These are phyloP conservation scores for Danielia oregonensis DNA, from an alignment of 805 yeast genomes.

Conservation along the genomic window DNA sequence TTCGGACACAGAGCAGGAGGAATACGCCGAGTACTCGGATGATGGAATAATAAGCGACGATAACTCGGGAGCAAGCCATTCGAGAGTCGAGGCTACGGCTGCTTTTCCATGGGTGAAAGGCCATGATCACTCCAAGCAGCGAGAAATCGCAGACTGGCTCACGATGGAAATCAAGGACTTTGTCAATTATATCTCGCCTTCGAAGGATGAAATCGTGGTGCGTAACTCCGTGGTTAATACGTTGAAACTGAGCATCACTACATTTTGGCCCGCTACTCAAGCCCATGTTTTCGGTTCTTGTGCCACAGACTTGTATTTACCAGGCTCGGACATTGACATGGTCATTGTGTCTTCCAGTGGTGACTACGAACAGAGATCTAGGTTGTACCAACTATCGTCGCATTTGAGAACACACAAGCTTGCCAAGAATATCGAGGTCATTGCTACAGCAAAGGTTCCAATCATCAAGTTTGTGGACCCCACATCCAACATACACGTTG, in stretches of 20 bases:
- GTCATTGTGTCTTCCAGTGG: conserved; percentile 67
- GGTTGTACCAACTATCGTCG: conserved; percentile 69
- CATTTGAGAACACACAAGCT: conserved; percentile 56
- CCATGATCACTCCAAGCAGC: conserved; percentile 72
- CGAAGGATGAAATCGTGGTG: conserved; percentile 61
- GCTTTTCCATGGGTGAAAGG: conserved; percentile 73
- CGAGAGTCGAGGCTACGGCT: conserved; percentile 20
- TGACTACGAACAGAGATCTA: conserved; percentile 57
- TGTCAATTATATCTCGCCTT: conserved; percentile 81
- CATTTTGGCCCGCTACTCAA: conserved; percentile 75
- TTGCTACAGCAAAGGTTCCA: conserved; percentile 90
- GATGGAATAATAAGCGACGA: conserved; percentile 35
- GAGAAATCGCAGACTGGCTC: conserved; percentile 82
- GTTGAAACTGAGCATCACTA: conserved; percentile 48
- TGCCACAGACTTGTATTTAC: conserved; percentile 89
- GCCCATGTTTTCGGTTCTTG: conserved; percentile 89
- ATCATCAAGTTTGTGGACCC: conserved; percentile 87
- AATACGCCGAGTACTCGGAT: conserved; percentile 22
- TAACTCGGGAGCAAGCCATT: conserved; percentile 21
- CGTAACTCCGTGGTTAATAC: conserved; percentile 64
- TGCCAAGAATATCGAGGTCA: conserved; percentile 75
- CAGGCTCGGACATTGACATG: conserved; percentile 95
- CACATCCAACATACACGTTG: conserved; percentile 67
- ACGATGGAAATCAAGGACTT: conserved; percentile 83
- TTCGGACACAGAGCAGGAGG: conserved; percentile 34